Percentiles rank a stretch among this genome's conserved stretches.
phyloP scores from a whole-genome alignment of 495 filamentous ascomycete genomes.

The Collariella sp. region DNA sequence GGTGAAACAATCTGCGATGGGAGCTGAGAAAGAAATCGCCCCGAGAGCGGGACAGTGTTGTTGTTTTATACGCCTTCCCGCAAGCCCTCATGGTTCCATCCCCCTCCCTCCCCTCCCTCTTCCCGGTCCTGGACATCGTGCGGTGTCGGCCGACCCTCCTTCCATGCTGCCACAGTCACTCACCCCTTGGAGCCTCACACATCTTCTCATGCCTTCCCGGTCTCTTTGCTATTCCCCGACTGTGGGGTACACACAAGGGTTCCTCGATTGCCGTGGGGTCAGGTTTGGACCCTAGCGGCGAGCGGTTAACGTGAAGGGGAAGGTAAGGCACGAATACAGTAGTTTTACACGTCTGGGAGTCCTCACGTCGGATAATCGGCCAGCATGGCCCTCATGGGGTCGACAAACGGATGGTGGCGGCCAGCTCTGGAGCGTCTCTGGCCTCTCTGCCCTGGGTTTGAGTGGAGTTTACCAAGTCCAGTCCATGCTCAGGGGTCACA shows the following conservation, averaged over 20 bases:
- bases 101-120: not conserved
- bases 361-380: not conserved
- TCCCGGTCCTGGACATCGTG: too few relatives aligned
- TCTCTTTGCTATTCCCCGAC: not conserved
- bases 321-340: not conserved
- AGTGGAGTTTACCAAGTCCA: too few relatives aligned
- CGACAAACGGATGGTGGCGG: too few relatives aligned
- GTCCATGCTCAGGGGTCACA: not conserved
- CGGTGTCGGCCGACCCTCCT: too few relatives aligned
- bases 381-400: not conserved
- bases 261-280: not conserved
- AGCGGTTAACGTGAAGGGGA: not conserved
- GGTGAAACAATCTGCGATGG: not conserved
- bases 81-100: not conserved
- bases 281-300: not conserved
- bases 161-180: too few relatives aligned
- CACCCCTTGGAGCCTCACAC: not conserved
- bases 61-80: not conserved
- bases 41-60: not conserved
- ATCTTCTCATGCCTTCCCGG: too few relatives aligned
- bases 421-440: too few relatives aligned
- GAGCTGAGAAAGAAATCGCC: not conserved
- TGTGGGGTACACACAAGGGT: not conserved
- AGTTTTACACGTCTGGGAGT: not conserved
- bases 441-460: too few relatives aligned